Conservation (phyloP, 371 early-diverging fungal genomes). For the Massospora cicadina region DNA sequence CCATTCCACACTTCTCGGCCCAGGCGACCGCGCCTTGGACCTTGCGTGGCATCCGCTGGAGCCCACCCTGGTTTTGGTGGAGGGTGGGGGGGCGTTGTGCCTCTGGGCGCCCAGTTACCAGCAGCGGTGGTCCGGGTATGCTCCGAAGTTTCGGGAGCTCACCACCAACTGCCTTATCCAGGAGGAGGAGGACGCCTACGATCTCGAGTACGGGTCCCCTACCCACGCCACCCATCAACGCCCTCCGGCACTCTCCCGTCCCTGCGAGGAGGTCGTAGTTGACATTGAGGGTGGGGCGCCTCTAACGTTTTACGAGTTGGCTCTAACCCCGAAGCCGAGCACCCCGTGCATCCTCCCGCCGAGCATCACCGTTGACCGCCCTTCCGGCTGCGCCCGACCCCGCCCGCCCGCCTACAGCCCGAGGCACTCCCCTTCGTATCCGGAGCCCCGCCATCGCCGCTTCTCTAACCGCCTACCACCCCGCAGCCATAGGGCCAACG, state of each 20-base stretch:
- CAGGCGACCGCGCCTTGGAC: not conserved
- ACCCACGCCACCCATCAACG: not conserved
- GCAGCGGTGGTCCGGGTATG: not conserved
- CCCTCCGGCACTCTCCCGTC: not conserved
- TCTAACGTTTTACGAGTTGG: not conserved
- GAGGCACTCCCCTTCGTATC: not conserved
- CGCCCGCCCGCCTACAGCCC: not conserved
- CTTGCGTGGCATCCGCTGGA: not conserved
- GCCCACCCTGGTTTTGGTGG: not conserved
- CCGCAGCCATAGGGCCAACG: not conserved
- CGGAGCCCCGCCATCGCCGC: not conserved
- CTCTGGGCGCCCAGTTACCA: not conserved
- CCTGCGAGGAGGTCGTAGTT: not conserved
- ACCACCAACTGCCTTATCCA: not conserved
- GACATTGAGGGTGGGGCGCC: not conserved
- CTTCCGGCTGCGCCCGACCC: not conserved
- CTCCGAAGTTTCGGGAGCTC: not conserved
- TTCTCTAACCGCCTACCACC: not conserved
- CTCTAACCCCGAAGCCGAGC: not conserved
- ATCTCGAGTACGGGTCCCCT: not conserved
- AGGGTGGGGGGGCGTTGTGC: not conserved
- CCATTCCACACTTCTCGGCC: not conserved
- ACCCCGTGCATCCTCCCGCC: not conserved
- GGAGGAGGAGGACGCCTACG: not conserved
- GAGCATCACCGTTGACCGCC: not conserved